These are phyloP conservation scores for Claviceps lovelessii DNA, from an alignment of 2,329 filamentous ascomycete species.

Conservation along the genomic window DNA sequence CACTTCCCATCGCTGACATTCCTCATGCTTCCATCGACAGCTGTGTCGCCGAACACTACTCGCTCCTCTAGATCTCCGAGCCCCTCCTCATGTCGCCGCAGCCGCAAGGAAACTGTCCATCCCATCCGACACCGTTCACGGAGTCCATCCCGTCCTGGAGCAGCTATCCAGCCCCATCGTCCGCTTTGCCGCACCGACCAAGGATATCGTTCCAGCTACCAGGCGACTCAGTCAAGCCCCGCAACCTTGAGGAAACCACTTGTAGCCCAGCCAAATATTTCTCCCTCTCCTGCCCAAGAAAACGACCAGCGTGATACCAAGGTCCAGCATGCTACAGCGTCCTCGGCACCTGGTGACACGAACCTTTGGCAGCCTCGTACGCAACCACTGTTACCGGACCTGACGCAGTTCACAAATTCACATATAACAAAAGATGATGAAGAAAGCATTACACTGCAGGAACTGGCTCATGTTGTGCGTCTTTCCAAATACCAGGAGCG, in stretches of 20 bases:
- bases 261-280: constrained; percentile 29
- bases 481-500: constrained; percentile 70
- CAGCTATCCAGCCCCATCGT: constrained; percentile 24
- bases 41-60: constrained; percentile 18
- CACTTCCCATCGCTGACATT: constrained; percentile 14
- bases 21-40: constrained; percentile 12
- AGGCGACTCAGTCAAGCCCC: constrained; percentile 22
- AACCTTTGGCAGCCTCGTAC: constrained; percentile 27
- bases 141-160: constrained; percentile 37
- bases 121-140: constrained; percentile 38
- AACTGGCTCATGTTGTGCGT: constrained; percentile 64
- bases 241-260: constrained; percentile 33
- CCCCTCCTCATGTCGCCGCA: constrained; percentile 38
- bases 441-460: constrained; percentile 56
- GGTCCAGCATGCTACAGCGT: constrained; percentile 16
- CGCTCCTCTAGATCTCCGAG: constrained; percentile 37
- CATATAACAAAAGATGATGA: constrained; percentile 46
- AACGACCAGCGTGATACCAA: constrained; percentile 15
- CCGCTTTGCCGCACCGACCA: constrained; percentile 31
- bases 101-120: constrained; percentile 25
- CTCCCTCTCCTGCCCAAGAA: constrained; percentile 15
- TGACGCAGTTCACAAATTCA: constrained; percentile 51
- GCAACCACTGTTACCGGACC: constrained; percentile 47
- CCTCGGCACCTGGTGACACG: constrained; percentile 25
- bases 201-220: constrained; percentile 24